Evolutionary conservation across 495 filamentous ascomycete species (phyloP).

Genomic region (Hypomontagnella monticulosa): DNA sequence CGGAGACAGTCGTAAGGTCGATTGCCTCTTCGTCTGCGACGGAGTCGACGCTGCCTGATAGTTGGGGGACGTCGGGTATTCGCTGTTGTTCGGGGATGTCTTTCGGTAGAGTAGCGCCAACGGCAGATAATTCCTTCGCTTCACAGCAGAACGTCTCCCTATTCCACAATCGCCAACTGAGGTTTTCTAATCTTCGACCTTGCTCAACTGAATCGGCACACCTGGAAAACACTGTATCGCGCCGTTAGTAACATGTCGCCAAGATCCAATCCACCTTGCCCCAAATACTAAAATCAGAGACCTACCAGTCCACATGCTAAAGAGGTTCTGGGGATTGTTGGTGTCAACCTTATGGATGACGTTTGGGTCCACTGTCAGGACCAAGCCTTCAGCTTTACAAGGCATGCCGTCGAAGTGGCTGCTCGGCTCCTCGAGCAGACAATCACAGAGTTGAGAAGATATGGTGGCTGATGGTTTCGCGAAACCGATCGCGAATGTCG

Average conservation of each 20-base stretch:
- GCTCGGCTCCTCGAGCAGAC: conserved; percentile 44
- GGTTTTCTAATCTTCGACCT: conserved; percentile 89
- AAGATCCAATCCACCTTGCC: conserved; percentile 3
- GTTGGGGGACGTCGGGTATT: conserved; percentile 73
- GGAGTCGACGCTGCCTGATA: conserved; percentile 93
- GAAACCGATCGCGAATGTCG: conserved; percentile 43
- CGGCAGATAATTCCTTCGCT: conserved; percentile 47
- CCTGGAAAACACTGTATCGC: conserved; percentile 86
- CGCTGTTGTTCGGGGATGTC: conserved; percentile 54
- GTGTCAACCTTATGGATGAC: conserved; percentile 95
- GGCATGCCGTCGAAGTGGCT: conserved; percentile 48
- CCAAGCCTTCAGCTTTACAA: conserved; percentile 67
- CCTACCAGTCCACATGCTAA: conserved; percentile 98
- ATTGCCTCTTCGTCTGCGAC: conserved; percentile 78
- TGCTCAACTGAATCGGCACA: conserved; percentile 95
- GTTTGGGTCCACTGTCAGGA: conserved; percentile 84
- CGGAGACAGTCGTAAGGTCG: conserved; percentile 69
- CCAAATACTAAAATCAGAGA: conserved; percentile 40
- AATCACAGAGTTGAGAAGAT: conserved; percentile 25
- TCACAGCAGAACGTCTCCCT: conserved; percentile 96
- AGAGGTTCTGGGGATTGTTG: conserved; percentile 88
- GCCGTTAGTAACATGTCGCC: conserved; percentile 30
- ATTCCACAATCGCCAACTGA: conserved; percentile 96
- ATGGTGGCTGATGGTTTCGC: conserved; percentile 39
- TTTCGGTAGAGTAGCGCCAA: conserved; percentile 55